A percentile compares a stretch with the other conserved stretches of the same genome.
Conservation (phyloP, 1,139 yeast species). For the Torulaspora pretoriensis region DNA sequence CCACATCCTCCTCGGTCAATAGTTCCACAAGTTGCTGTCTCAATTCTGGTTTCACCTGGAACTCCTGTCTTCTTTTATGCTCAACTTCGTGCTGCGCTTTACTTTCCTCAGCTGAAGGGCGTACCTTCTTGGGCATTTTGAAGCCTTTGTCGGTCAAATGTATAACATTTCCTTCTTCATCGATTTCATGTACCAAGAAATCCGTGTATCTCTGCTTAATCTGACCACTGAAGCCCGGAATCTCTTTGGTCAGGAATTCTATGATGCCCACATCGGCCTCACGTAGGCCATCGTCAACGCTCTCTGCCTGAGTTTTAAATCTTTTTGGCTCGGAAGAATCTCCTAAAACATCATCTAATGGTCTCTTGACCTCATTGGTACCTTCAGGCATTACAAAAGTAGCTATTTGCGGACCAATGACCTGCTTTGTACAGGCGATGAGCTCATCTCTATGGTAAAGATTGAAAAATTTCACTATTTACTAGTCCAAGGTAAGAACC, state of each 20-base stretch:
- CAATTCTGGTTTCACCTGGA: conserved; percentile 46
- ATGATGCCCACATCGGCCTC: conserved; percentile 86
- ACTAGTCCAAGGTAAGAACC: background rate
- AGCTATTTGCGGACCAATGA: background rate
- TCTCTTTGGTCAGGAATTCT: conserved; percentile 51
- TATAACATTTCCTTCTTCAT: conserved; percentile 60
- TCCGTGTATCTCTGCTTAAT: conserved; percentile 91
- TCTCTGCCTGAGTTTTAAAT: conserved; percentile 8
- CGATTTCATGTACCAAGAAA: conserved; percentile 88
- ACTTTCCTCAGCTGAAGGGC: conserved; percentile 44
- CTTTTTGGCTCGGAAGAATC: conserved; percentile 10
- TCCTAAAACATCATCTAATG: conserved; percentile 6
- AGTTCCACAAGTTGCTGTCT: conserved; percentile 46
- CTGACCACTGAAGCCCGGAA: conserved; percentile 68
- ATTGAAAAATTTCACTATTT: conserved; percentile 9
- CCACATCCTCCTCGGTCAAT: conserved; percentile 58
- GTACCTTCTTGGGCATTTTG: conserved; percentile 47
- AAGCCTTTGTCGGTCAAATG: conserved; percentile 74
- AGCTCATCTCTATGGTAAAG: conserved; percentile 3
- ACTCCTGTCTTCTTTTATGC: conserved; percentile 42
- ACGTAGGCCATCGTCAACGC: conserved; percentile 26
- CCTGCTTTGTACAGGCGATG: conserved; percentile 1
- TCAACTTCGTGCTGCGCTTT: conserved; percentile 39
- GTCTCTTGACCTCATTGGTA: conserved; percentile 10
- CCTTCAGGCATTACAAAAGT: conserved; percentile 12